A percentile compares a stretch with the other conserved stretches of the same genome.
Conservation (phyloP, 2,329 filamentous ascomycete species). For the Xylaria sp. region DNA sequence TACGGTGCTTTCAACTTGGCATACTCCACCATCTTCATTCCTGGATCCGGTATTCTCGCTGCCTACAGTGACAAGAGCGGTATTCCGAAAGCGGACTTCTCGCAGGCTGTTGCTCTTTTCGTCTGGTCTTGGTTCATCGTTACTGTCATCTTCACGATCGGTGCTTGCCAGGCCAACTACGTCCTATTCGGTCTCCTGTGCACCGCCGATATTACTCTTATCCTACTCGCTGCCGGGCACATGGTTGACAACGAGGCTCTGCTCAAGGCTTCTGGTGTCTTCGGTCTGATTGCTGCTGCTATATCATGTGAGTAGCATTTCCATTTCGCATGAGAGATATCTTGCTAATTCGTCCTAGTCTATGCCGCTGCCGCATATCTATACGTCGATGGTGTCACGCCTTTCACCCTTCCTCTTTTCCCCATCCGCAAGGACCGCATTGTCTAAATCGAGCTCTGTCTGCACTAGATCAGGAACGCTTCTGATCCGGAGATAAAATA, state of each 20-base stretch:
- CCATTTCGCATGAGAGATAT: not conserved
- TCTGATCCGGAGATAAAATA: constrained; percentile 17
- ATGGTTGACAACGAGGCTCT: constrained; percentile 36
- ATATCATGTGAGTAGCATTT: constrained; percentile 39
- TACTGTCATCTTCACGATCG: constrained; percentile 44
- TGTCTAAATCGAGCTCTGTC: constrained; percentile 28
- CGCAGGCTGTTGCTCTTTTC: constrained; percentile 44
- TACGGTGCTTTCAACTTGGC: constrained; percentile 54
- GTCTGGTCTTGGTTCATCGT: constrained; percentile 46
- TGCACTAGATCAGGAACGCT: constrained; percentile 1
- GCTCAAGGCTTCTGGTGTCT: constrained; percentile 41
- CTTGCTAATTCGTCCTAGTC: constrained; percentile 32
- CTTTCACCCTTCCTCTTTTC: constrained; percentile 42
- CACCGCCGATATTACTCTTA: constrained; percentile 41
- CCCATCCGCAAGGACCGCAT: constrained; percentile 40
- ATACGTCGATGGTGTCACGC: constrained; percentile 39
- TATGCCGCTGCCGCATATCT: constrained; percentile 40
- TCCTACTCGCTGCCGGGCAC: constrained; percentile 40
- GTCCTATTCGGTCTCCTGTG: constrained; percentile 38
- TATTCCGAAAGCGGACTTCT: constrained; percentile 40
- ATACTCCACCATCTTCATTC: constrained; percentile 53
- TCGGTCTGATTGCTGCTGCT: constrained; percentile 39
- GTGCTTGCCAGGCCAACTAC: constrained; percentile 41
- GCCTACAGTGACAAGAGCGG: constrained; percentile 51
- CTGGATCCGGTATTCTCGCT: constrained; percentile 50